Percentiles rank a stretch among this genome's conserved stretches.
Evolutionary conservation across 108 stramenopile genomes (phyloP).

Genomic region (Skeletonema marinoi): DNA sequence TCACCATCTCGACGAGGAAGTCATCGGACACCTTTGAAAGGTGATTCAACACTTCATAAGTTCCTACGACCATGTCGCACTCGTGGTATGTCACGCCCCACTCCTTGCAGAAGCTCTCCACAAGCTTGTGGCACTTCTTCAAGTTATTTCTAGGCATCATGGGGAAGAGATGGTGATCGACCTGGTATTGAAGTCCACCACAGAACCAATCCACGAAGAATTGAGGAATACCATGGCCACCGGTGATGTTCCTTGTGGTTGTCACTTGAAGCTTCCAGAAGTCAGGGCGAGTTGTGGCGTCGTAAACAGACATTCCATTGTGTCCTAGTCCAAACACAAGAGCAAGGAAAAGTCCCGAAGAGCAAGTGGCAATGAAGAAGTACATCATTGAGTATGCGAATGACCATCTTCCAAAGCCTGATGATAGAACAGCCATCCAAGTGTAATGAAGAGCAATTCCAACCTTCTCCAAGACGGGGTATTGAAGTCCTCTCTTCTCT

Average conservation of each 20-base stretch:
- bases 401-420: conserved; percentile 80
- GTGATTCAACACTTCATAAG: conserved; percentile 80
- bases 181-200: conserved; percentile 98
- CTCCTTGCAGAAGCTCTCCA: conserved; percentile 95
- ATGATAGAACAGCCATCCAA: conserved; percentile 77
- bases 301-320: conserved; percentile 99
- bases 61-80: conserved; percentile 81
- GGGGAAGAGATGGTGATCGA: conserved; percentile 99
- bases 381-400: conserved; percentile 59
- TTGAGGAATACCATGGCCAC: conserved; percentile 92
- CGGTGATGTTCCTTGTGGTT: conserved; percentile 97
- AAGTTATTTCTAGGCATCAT: conserved; percentile 95
- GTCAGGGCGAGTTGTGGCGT: conserved; percentile 94
- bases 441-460: conserved; percentile 84
- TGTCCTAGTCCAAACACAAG: conserved; percentile 99
- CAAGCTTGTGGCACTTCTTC: conserved; percentile 84
- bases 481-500: conserved; percentile 78
- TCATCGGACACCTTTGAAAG: conserved; percentile 76
- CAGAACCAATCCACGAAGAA: conserved; percentile 98
- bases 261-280: conserved; percentile 99
- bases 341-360: conserved; percentile 94
- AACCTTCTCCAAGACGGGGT: conserved; percentile 75
- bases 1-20: conserved; percentile 80
- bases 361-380: conserved; percentile 79
- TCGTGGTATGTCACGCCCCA: conserved; percentile 95